These are phyloP conservation scores for Neurospora sp. DNA, from an alignment of 495 filamentous ascomycete genomes.

Conservation along the genomic window DNA sequence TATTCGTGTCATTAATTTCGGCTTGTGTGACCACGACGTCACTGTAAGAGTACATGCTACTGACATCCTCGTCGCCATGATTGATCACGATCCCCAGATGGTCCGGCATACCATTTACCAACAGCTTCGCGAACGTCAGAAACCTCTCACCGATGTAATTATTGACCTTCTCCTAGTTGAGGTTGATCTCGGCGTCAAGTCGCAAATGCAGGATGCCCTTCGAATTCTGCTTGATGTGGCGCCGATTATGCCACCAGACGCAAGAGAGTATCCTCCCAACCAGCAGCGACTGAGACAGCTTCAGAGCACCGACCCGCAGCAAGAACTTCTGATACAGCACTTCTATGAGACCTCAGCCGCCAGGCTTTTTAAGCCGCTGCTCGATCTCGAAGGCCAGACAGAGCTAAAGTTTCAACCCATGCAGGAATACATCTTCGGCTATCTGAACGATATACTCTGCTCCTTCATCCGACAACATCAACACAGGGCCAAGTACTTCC, in stretches of 20 bases:
- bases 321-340: constrained; percentile 69
- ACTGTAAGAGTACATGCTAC: constrained; percentile 84
- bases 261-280: constrained; percentile 47
- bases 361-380: constrained; percentile 78
- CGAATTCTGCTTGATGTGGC: constrained; percentile 89
- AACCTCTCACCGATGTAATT: constrained; percentile 82
- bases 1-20: constrained; percentile 83
- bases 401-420: constrained; percentile 49
- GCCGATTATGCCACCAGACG: constrained; percentile 43
- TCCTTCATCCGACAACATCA: constrained; percentile 89
- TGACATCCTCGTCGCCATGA: constrained; percentile 85
- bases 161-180: constrained; percentile 89
- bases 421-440: constrained; percentile 78
- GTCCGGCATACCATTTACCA: constrained; percentile 88
- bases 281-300: constrained; percentile 47
- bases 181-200: constrained; percentile 87
- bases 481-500: constrained; percentile 78
- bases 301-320: constrained; percentile 53
- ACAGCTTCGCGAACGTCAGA: constrained; percentile 74
- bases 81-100: constrained; percentile 92
- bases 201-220: constrained; percentile 90
- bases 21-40: constrained; percentile 73
- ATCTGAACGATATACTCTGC: constrained; percentile 88
- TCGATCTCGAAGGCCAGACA: constrained; percentile 61
- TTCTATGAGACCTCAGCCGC: constrained; percentile 88